These are phyloP conservation scores for Acaromyces ingoldii DNA, from an alignment of 1,284 basidiomycete species.

Conservation along the genomic window DNA sequence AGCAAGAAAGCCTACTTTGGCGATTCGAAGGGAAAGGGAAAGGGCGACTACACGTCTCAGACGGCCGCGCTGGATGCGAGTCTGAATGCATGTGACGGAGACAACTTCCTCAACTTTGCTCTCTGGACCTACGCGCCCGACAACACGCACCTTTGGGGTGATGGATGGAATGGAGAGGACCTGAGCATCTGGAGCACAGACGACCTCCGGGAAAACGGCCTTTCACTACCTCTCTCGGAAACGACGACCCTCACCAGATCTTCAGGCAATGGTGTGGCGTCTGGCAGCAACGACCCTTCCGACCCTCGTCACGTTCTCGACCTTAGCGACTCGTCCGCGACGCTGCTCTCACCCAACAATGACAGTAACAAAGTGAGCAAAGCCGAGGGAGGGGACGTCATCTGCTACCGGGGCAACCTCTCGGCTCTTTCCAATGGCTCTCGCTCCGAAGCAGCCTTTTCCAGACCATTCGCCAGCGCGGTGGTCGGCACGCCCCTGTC, in stretches of 20 bases:
- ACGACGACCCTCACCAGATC: too few relatives aligned
- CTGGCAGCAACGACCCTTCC: background rate
- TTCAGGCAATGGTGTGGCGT: too few relatives aligned
- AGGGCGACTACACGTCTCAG: slow-evolving; percentile 68
- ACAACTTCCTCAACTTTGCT: slow-evolving; percentile 75
- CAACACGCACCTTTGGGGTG: slow-evolving; percentile 78
- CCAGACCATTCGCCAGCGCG: slow-evolving; percentile 33
- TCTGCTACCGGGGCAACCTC: background rate
- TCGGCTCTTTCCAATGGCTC: slow-evolving; percentile 19
- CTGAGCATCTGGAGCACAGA: slow-evolving; percentile 77
- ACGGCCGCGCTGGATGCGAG: slow-evolving; percentile 85
- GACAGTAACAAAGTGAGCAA: background rate
- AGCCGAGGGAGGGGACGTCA: background rate
- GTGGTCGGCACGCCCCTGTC: slow-evolving; percentile 30
- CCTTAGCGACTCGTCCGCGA: too few relatives aligned
- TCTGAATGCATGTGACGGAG: slow-evolving; percentile 80
- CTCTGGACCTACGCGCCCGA: slow-evolving; percentile 83
- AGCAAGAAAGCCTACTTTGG: slow-evolving; percentile 65
- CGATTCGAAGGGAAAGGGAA: slow-evolving; percentile 31
- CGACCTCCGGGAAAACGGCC: slow-evolving; percentile 56
- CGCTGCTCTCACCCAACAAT: background rate
- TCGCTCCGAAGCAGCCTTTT: slow-evolving; percentile 35
- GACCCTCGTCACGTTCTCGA: slow-evolving; percentile 3
- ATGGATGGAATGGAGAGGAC: slow-evolving; percentile 95
- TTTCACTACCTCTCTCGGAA: too few relatives aligned